Conservation (phyloP, 345 rosid species). For the Pistacia integerrima region DNA sequence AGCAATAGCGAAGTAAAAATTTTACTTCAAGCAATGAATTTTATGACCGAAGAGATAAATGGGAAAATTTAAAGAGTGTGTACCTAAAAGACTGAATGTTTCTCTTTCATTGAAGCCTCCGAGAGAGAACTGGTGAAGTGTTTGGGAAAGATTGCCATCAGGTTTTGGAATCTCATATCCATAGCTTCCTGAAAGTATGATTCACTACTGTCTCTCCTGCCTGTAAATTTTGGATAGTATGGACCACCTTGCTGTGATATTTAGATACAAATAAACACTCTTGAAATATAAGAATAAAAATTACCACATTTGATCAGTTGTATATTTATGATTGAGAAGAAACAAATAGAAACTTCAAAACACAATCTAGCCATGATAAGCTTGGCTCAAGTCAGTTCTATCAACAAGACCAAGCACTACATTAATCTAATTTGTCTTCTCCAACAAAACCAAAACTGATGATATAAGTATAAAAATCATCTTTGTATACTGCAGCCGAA, state of each 20-base stretch:
- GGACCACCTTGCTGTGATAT: conserved; percentile 50
- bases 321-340: not conserved
- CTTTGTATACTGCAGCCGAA: too few relatives aligned
- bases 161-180: conserved; percentile 44
- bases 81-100: conserved; percentile 54
- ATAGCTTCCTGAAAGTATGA: conserved; percentile 41
- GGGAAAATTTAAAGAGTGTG: not conserved
- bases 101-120: conserved; percentile 50
- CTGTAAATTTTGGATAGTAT: conserved; percentile 53
- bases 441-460: not conserved
- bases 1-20: not conserved
- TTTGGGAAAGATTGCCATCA: conserved; percentile 29
- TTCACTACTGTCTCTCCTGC: conserved; percentile 47
- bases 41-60: not conserved
- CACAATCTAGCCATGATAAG: not conserved
- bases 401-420: too few relatives aligned
- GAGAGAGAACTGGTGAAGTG: conserved; percentile 32
- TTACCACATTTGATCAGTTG: not conserved
- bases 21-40: not conserved
- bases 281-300: not conserved
- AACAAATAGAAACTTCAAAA: not conserved
- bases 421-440: not conserved
- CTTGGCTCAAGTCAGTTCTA: too few relatives aligned
- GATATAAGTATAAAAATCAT: too few relatives aligned
- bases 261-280: not conserved